Evolutionary conservation across 306 rosid species (phyloP), one percentile per base, ranked within the genome.

Genomic region (Dicorynia guianensis): DNA sequence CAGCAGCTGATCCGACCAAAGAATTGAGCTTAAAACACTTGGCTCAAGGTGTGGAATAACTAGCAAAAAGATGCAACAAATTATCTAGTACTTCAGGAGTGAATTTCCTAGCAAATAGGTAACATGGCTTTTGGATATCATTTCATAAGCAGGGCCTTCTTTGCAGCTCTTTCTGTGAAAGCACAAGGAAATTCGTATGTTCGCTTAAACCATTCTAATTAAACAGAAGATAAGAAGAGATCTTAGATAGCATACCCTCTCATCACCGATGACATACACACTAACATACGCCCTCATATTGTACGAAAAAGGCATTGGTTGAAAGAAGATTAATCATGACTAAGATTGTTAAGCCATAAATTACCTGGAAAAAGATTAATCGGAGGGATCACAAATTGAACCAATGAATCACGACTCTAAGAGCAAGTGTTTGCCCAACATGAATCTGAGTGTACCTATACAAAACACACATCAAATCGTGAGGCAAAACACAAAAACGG

Each of bases 71-170:
- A 57, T 79, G 76, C 89, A 96, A 64, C 69, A 96, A 83, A 61
- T 54, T 83, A 74, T 86, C 85, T 44, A 96, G n/a, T n/a, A n/a
- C n/a, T n/a, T n/a, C n/a, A n/a, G n/a, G n/a, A n/a, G n/a, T n/a
- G n/a, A n/a, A n/a, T 84, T 96, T 96, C 85, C 99, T 87, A 13
- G 99, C 99, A 76, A 96, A 96, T 38, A 96, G 87, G 89, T 96
- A 92, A 72, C 99, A 96, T 0, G 99, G 99, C 81, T 89, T 86
- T 75, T 82, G 89, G 72, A 85, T 59, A 40, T 94, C 99, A 35
- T 96, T 96, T 98, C 99, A 87, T 71, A 89, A 79, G 89, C 99
- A 96, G 44, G 98, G 96, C 99, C 98, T 90, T 80, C 74, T 84
- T 73, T 89, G 98, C 42, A 87, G 93, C 84, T 90, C 86, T 77